These are phyloP conservation scores for Botrytis elliptica DNA, from an alignment of 2,329 filamentous ascomycete genomes.

Conservation along the genomic window DNA sequence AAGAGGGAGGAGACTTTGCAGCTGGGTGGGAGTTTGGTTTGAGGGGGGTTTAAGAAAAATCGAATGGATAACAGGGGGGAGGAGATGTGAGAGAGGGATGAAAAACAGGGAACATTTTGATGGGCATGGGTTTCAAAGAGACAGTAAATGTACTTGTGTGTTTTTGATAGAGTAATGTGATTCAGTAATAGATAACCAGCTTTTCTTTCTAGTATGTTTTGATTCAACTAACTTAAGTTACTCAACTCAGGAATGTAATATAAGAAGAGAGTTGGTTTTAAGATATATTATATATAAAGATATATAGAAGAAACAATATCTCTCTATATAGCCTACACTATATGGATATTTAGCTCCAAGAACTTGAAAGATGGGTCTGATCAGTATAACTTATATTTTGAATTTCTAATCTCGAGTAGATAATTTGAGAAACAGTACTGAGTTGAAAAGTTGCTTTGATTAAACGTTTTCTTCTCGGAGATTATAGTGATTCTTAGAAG, in stretches of 20 bases:
- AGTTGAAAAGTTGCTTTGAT: too few species aligned
- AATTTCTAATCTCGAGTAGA: background rate
- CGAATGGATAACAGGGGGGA: too few species aligned
- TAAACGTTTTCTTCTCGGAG: too few species aligned
- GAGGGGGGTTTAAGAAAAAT: fast-evolving
- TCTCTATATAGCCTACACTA: fast-evolving
- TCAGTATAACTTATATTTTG: fast-evolving
- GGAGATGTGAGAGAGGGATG: too few species aligned
- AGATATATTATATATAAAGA: fast-evolving
- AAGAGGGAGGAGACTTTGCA: background rate
- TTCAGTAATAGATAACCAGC: background rate
- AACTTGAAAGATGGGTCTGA: background rate
- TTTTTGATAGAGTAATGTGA: background rate
- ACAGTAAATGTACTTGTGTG: background rate
- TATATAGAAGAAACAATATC: fast-evolving
- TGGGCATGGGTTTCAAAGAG: too few species aligned
- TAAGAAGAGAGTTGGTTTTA: background rate
- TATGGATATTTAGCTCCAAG: background rate
- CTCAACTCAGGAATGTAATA: background rate
- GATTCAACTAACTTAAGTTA: background rate
- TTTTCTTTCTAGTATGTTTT: background rate
- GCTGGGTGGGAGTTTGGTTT: background rate
- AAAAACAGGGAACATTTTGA: background rate
- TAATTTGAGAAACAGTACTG: background rate
- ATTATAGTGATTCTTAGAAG: background rate